Evolutionary conservation across 2,329 filamentous ascomycete species (phyloP).

Genomic region (Paraphaeosphaeria sporulosa): DNA sequence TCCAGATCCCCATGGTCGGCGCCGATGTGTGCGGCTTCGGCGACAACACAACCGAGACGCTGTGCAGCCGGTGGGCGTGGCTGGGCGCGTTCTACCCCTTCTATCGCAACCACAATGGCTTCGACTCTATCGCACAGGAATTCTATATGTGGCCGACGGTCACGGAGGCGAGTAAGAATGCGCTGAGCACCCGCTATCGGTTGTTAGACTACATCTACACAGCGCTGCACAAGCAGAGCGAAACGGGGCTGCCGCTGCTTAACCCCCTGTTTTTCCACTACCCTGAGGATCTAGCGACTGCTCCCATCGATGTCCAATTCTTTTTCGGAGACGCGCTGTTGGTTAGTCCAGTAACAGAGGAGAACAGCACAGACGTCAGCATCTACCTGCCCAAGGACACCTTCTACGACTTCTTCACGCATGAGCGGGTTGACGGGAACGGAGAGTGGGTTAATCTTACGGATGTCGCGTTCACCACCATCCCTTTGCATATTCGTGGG

Average conservation of each 20-base stretch:
- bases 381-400: slow-evolving; percentile 65
- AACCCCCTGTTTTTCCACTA: slow-evolving; percentile 77
- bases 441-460: slow-evolving; percentile 55
- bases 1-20: slow-evolving; percentile 57
- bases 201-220: slow-evolving; percentile 82
- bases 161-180: slow-evolving; percentile 68
- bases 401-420: slow-evolving; percentile 68
- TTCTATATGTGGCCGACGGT: slow-evolving; percentile 61
- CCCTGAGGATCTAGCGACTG: slow-evolving; percentile 62
- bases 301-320: slow-evolving; percentile 62
- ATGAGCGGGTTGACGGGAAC: slow-evolving; percentile 56
- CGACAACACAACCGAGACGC: slow-evolving; percentile 69
- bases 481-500: slow-evolving; percentile 71
- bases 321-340: slow-evolving; percentile 66
- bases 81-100: slow-evolving; percentile 78
- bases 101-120: slow-evolving; percentile 70
- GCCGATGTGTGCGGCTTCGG: slow-evolving; percentile 79
- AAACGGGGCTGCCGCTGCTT: slow-evolving; percentile 69
- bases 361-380: slow-evolving; percentile 60
- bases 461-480: slow-evolving; percentile 59
- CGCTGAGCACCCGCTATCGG: slow-evolving; percentile 74
- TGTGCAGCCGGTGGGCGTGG: slow-evolving; percentile 76
- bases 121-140: slow-evolving; percentile 67
- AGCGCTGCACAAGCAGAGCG: slow-evolving; percentile 66
- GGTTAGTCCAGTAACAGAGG: slow-evolving; percentile 63